Evolutionary conservation across 2,329 filamentous ascomycete species (phyloP).

Genomic region (Aspergillus aculeatus): DNA sequence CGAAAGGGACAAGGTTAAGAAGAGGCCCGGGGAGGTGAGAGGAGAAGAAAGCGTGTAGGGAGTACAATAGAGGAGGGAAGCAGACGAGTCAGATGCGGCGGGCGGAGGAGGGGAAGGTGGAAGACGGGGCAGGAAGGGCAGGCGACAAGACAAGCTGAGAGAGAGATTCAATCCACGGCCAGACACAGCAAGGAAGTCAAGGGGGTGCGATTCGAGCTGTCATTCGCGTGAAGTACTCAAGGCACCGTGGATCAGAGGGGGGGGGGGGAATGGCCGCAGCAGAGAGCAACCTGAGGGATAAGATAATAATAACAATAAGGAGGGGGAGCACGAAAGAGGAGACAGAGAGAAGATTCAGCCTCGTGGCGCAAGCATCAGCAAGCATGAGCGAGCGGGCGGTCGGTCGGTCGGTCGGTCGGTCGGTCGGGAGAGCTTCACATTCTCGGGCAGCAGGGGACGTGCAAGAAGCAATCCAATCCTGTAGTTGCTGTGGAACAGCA

Average conservation of each 20-base stretch:
- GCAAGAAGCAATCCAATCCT: background rate
- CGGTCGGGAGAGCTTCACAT: conserved; percentile 11
- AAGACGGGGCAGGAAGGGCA: background rate
- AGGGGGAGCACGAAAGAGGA: background rate
- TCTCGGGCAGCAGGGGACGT: conserved; percentile 7
- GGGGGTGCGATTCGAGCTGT: conserved; percentile 7
- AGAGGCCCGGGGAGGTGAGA: conserved; percentile 9
- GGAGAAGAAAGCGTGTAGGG: conserved; percentile 4
- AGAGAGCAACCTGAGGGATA: background rate
- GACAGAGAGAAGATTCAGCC: conserved; percentile 20
- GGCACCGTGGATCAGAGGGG: background rate
- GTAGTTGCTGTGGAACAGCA: no score
- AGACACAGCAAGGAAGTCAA: conserved; percentile 2
- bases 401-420: background rate
- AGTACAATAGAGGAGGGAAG: background rate
- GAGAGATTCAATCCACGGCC: background rate
- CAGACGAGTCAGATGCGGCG: conserved; percentile 8
- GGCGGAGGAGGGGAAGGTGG: conserved; percentile 11
- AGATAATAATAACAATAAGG: background rate
- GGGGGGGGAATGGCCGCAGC: background rate
- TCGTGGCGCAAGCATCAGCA: conserved; percentile 14
- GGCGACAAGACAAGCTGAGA: conserved; percentile 1
- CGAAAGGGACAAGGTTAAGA: conserved; percentile 4
- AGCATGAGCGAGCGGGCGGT: background rate
- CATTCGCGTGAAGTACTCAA: conserved; percentile 15